These are phyloP conservation scores for Purpureocillium lavendulum DNA, from an alignment of 2,329 filamentous ascomycete genomes.

Conservation along the genomic window DNA sequence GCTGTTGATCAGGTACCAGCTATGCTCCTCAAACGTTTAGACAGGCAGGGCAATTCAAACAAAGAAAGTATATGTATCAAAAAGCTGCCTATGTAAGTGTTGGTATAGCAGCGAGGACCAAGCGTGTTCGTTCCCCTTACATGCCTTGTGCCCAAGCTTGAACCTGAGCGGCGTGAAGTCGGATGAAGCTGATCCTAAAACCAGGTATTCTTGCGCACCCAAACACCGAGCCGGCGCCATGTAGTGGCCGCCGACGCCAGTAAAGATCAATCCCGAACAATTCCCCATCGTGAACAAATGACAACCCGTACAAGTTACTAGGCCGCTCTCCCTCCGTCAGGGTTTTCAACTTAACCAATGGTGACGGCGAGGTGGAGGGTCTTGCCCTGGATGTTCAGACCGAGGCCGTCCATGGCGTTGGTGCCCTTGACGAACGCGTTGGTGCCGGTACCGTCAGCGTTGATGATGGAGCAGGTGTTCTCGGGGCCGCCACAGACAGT, in stretches of 20 bases:
- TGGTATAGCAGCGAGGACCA: neutral
- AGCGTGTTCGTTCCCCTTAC: too few species aligned
- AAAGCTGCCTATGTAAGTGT: constrained; percentile 1
- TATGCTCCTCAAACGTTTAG: too few species aligned
- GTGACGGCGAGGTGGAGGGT: neutral
- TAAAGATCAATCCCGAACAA: too few species aligned
- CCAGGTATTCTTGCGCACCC: constrained; percentile 7
- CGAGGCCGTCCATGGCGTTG: constrained; percentile 28
- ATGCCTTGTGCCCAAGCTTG: neutral
- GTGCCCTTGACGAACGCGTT: constrained; percentile 30
- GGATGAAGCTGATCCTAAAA: neutral
- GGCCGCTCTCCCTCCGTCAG: too few species aligned
- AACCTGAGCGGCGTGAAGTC: neutral
- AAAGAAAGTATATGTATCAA: neutral
- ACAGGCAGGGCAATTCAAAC: too few species aligned
- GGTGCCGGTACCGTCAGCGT: constrained; percentile 21
- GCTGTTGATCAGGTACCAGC: too few species aligned
- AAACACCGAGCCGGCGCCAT: constrained; percentile 4
- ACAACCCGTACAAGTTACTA: too few species aligned
- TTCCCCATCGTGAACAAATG: too few species aligned
- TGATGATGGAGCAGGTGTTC: constrained; percentile 24
- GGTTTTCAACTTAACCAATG: too few species aligned
- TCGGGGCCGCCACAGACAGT: constrained; percentile 16
- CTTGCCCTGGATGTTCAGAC: constrained; percentile 26
- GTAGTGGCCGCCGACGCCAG: too few species aligned